Base-by-base conservation (phyloP, 1,284 basidiomycete genomes). In the Sporisorium sorghi region DNA sequence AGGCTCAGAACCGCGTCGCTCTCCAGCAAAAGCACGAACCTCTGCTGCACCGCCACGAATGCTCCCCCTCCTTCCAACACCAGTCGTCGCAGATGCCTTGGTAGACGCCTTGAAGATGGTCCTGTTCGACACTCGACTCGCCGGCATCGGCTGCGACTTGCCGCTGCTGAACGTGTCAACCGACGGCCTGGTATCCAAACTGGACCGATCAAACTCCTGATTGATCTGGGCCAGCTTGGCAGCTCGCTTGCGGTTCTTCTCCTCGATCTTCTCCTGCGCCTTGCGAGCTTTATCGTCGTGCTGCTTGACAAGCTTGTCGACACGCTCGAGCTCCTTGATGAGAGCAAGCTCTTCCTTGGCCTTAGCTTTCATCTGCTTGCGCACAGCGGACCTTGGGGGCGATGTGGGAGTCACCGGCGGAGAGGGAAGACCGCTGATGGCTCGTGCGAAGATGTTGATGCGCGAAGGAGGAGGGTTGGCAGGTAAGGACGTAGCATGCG, bases 271-370 rank as follows among this genome's bases (percentile, higher is more conserved):
- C 40, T 75, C 59, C 15, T 50, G 47, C 15, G 51, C 62, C 51
- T 73, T 78, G 8, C 44, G 37, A 12, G 67, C 57, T 53, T 76
- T 77, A 39, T 50, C 28, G 26, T 80, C 78, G 52, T 80, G 77
- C 54, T 75, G 57, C 37, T 65, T 59, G 21, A 80, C 78, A 48
- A 80, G 63, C 44, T 52, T 56, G 33, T 79, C 72, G 10, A 79
- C 51, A 3, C 56, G 54, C 32, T 75, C 72, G 21, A 77, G 53
- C 30, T 80, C 66, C 35, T 73, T 72, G 47, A 79, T 77, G 11
- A 80, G 63, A 0, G 71, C 67, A 15, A 64, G 39, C 37, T 80
- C 78, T 48, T 79, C 66, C 39, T 80, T 80, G 10, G 58, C 64
- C n/a, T 60, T 60, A 14, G 60, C 56, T 55, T 76, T 78, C 46